Conservation (phyloP, 1,139 yeast species). For the Magnusiomyces ingens region DNA sequence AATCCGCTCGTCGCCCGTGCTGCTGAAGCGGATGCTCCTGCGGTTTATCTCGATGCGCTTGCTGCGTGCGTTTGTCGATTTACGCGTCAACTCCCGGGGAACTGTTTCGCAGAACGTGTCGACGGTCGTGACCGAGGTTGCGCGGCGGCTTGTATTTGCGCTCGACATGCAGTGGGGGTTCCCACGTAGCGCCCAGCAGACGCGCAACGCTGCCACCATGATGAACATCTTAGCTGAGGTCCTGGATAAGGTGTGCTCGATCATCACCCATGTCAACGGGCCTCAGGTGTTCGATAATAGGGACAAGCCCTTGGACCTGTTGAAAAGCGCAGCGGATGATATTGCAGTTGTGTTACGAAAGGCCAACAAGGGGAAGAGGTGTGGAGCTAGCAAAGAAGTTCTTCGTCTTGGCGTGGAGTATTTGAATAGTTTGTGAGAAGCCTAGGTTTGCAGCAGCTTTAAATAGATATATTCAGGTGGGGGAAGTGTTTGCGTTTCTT, state of each 20-base stretch:
- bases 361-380: no score
- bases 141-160: conserved; percentile 3
- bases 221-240: neutral
- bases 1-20: neutral
- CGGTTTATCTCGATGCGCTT: conserved; percentile 5
- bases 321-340: no score
- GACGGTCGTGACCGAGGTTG: neutral
- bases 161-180: conserved; percentile 1
- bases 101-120: conserved; percentile 6
- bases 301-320: no score
- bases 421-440: no score
- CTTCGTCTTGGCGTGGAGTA: no score
- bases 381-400: no score
- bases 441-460: no score
- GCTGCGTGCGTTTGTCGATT: conserved; percentile 3
- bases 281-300: neutral
- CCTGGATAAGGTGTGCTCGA: neutral
- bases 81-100: conserved; percentile 6
- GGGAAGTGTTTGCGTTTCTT: no score
- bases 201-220: neutral
- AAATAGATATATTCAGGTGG: no score
- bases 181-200: neutral
- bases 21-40: neutral
- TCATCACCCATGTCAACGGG: neutral
- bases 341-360: no score